phyloP scores from a whole-genome alignment of 2,329 filamentous ascomycete species.

The Talaromyces sp. region DNA sequence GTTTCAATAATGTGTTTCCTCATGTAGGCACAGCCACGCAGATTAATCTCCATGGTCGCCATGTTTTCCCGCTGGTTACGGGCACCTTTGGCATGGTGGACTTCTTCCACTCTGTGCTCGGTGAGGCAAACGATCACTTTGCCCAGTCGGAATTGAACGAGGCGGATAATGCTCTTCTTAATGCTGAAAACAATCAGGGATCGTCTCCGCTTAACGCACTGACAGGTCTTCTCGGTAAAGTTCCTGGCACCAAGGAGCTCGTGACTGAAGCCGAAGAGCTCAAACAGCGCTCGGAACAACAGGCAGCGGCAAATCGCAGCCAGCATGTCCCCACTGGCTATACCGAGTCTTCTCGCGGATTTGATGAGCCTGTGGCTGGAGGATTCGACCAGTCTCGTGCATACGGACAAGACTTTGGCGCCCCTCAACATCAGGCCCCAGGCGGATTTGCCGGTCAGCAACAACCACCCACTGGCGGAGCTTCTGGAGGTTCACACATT shows the following conservation, averaged over 20 bases:
- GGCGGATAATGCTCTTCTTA: conserved; percentile 67
- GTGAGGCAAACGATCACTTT: conserved; percentile 77
- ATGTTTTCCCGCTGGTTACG: conserved; percentile 69
- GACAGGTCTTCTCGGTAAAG: conserved; percentile 65
- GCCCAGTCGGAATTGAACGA: conserved; percentile 80
- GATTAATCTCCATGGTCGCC: conserved; percentile 59
- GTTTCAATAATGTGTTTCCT: conserved; percentile 62
- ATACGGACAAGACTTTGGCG: conserved; percentile 3
- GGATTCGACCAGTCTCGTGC: conserved; percentile 8
- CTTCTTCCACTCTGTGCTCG: conserved; percentile 71
- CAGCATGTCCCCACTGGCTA: conserved; percentile 24
- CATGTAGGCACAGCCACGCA: conserved; percentile 64
- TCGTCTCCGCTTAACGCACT: conserved; percentile 52
- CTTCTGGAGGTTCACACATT: conserved; percentile 31
- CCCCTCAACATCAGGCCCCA: conserved; percentile 20
- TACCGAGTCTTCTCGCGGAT: conserved; percentile 12
- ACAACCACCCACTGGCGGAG: conserved; percentile 21
- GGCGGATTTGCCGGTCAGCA: conserved; percentile 19
- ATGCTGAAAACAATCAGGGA: conserved; percentile 52
- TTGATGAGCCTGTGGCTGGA: conserved; percentile 16
- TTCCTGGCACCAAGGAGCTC: conserved; percentile 67
- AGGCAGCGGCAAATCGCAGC: conserved; percentile 54
- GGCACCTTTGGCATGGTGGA: conserved; percentile 72
- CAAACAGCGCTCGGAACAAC: conserved; percentile 55
- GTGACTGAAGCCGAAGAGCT: conserved; percentile 61